These are phyloP conservation scores for Kwoniella botswanensis DNA, from an alignment of 768 basidiomycete species.

Conservation along the genomic window DNA sequence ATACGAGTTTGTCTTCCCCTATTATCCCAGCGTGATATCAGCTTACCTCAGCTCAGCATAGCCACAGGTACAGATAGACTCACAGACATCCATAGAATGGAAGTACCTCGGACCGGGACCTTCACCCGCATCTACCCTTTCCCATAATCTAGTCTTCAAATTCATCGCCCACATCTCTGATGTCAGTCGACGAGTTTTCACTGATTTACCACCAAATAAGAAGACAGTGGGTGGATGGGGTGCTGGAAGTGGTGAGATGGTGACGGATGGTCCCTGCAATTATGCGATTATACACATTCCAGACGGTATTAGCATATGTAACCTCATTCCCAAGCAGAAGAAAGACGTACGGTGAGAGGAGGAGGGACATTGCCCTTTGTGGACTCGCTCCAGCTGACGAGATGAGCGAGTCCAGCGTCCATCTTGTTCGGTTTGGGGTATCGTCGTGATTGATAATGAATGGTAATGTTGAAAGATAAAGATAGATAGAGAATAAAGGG, in stretches of 20 bases:
- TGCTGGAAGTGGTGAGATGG: conserved; percentile 43
- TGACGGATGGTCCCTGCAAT: conserved; percentile 50
- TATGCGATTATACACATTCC: conserved; percentile 1
- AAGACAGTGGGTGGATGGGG: conserved; percentile 48
- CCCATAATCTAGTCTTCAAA: conserved; percentile 80
- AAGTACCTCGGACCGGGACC: conserved; percentile 82
- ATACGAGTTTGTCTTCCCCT: conserved; percentile 83
- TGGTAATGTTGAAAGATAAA: too few species aligned
- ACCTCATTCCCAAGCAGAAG: not conserved
- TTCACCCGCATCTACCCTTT: conserved; percentile 67
- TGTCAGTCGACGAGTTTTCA: conserved; percentile 84
- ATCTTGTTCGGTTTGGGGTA: conserved; percentile 26
- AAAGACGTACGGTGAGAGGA: conserved; percentile 51
- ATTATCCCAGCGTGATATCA: conserved; percentile 18
- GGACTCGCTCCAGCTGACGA: conserved; percentile 49
- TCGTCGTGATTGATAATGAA: not conserved
- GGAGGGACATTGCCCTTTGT: conserved; percentile 53
- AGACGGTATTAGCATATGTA: not conserved
- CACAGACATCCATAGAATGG: conserved; percentile 81
- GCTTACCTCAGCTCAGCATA: conserved; percentile 5
- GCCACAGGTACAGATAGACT: conserved; percentile 23
- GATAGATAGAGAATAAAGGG: not conserved
- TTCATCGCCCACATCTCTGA: conserved; percentile 90
- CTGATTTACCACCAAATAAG: conserved; percentile 74
- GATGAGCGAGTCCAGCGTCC: conserved; percentile 47